Conservation (phyloP, 805 yeast species). For the Candida morakotiae region DNA sequence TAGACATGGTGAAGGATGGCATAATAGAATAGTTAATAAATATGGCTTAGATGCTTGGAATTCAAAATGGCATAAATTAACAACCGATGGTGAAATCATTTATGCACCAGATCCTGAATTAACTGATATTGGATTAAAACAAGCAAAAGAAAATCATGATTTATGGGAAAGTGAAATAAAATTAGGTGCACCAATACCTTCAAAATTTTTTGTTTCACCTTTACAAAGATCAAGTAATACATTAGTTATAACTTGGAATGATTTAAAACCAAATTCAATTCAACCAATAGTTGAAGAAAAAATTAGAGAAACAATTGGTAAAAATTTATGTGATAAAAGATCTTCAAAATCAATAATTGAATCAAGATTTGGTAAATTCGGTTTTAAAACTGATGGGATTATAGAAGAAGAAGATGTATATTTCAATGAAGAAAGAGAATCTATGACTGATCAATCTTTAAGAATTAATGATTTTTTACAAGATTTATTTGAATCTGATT, state of each 20-base stretch:
- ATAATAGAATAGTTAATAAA: slow-evolving; percentile 50
- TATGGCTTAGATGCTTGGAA: slow-evolving; percentile 61
- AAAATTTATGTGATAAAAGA: slow-evolving; percentile 58
- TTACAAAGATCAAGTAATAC: slow-evolving; percentile 63
- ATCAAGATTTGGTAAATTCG: slow-evolving; percentile 30
- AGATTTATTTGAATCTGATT: slow-evolving; percentile 14
- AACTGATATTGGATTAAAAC: slow-evolving; percentile 51
- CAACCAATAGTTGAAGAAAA: slow-evolving; percentile 37
- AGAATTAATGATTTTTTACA: slow-evolving; percentile 46
- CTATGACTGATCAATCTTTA: slow-evolving; percentile 43
- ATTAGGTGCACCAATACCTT: slow-evolving; percentile 54
- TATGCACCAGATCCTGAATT: slow-evolving; percentile 63
- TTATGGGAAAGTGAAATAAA: slow-evolving; percentile 41
- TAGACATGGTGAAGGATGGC: slow-evolving; percentile 71
- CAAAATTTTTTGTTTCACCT: slow-evolving; percentile 55
- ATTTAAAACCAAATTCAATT: slow-evolving; percentile 19
- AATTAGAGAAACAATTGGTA: slow-evolving; percentile 59
- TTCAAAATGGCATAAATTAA: slow-evolving; percentile 45
- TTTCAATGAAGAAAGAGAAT: slow-evolving; percentile 43
- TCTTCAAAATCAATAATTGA: slow-evolving; percentile 34
- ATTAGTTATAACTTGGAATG: slow-evolving; percentile 47
- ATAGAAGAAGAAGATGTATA: slow-evolving; percentile 50
- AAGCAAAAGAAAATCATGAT: slow-evolving; percentile 47
- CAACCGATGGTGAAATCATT: slow-evolving; percentile 50
- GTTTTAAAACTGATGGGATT: slow-evolving; percentile 43